Base-by-base conservation (phyloP, 345 rosid species). In the Gynandropsis gynandra region DNA sequence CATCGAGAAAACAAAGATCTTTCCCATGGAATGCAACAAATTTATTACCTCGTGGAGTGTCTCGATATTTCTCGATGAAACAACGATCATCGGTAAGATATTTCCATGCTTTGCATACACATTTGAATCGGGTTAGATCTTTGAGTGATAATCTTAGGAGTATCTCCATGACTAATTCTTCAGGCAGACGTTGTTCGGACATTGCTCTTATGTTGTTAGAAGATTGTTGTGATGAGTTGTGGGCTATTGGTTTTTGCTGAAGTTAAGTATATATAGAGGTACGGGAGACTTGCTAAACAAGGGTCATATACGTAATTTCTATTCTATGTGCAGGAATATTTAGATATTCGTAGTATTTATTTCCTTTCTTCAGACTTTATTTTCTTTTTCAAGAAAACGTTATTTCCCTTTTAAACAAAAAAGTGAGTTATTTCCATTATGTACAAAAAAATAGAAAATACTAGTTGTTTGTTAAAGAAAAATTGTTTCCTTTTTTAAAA, bases 31-130 rank as follows among this genome's bases (percentile, higher is more conserved):
- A 46, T 8, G 59, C 12, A 13, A 65, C 13, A 0, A 58, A 46
- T 49, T 40, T 58, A n/a, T n/a, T n/a, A 1, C 5, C 50, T 14
- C 50, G 55, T 32, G 64, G 51, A 32, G 40, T 16, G 50, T 39
- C 19, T 12, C 10, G 20, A 58, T 46, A 58, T 39, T 21, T 58
- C 9, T 46, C 9, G 0, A 33, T 8, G 19, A 65, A 65, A 14
- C 18, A 8, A 21, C 50, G 46, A 59, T 42, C 16, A 39, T 46
- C 40, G 50, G 58, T 52, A 16, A 65, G 34, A 34, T 33, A 19
- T 65, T 39, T 65, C 70, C 70, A 65, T 52, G 50, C 46, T 48
- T 52, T 65, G 64, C 60, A 32, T 18, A 59, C 56, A 45, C 60
- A 65, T 65, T 3, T 58, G 64, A 47, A 44, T 41, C 60, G 64